phyloP scores from a whole-genome alignment of 202 grass and related monocot genomes.

The Saccharum hybrid region DNA sequence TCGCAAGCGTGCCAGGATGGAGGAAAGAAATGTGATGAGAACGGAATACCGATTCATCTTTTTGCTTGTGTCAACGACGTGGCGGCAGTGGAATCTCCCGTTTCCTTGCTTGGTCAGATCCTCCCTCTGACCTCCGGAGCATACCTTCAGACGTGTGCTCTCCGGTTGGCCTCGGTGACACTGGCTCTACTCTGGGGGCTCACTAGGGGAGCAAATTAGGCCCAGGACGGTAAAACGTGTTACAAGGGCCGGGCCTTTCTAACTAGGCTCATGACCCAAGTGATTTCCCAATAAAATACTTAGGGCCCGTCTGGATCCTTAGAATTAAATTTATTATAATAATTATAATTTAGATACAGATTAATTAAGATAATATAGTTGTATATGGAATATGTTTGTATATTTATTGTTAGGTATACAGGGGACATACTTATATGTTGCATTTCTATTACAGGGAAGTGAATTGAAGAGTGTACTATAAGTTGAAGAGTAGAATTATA shows the following conservation, averaged over 20 bases:
- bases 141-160: slow-evolving; percentile 1
- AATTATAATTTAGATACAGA: no score
- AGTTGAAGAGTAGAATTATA: no score
- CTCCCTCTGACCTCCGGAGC: slow-evolving; percentile 2
- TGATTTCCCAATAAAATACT: no score
- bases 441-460: no score
- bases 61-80: slow-evolving; percentile 42
- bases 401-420: no score
- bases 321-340: no score
- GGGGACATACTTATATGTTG: no score
- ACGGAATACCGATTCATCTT: slow-evolving; percentile 5
- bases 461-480: no score
- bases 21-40: neutral
- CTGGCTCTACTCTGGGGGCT: no score
- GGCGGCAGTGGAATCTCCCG: slow-evolving; percentile 33
- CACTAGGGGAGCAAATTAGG: neutral
- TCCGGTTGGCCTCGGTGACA: neutral
- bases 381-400: no score
- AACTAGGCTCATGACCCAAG: neutral
- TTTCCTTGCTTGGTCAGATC: slow-evolving; percentile 22
- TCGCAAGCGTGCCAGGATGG: neutral
- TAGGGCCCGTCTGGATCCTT: no score
- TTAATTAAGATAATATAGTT: no score
- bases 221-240: neutral
- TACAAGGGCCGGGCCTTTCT: neutral